phyloP scores from a whole-genome alignment of 1,284 basidiomycete species.

The Ustilago sp. region DNA sequence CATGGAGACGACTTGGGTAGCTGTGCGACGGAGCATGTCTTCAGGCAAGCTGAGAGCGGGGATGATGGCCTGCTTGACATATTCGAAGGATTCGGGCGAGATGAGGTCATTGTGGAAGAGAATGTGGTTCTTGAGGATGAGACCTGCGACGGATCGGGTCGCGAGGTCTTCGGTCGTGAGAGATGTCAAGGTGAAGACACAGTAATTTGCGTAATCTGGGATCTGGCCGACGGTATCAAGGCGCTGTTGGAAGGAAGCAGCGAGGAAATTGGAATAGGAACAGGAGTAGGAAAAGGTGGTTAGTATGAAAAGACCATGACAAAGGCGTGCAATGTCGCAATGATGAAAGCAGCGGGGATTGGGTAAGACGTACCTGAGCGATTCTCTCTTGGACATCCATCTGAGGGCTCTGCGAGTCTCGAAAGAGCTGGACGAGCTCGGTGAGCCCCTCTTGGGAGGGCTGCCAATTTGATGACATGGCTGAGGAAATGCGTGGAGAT shows the following conservation, averaged over 20 bases:
- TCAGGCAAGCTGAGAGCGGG: constrained; percentile 63
- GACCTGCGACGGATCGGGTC: constrained; percentile 93
- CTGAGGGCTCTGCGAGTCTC: constrained; percentile 63
- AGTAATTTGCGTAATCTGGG: constrained; percentile 86
- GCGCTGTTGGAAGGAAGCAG: constrained; percentile 37
- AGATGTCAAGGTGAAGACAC: constrained; percentile 87
- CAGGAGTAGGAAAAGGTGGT: not conserved
- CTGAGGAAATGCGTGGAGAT: constrained; percentile 3
- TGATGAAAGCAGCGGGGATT: too few species aligned
- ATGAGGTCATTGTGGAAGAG: constrained; percentile 63
- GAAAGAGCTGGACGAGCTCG: constrained; percentile 64
- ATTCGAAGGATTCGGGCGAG: constrained; percentile 61
- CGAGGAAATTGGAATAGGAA: too few species aligned
- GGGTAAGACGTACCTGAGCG: constrained; percentile 44
- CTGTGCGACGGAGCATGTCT: constrained; percentile 66
- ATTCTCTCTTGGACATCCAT: constrained; percentile 62
- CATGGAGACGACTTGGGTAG: constrained; percentile 68
- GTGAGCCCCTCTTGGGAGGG: constrained; percentile 61
- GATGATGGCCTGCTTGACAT: constrained; percentile 66
- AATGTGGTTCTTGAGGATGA: constrained; percentile 93
- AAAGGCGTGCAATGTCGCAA: too few species aligned
- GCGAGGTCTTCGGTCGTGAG: constrained; percentile 86
- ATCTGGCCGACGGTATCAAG: constrained; percentile 62
- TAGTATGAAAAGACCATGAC: not conserved
- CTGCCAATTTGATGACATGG: constrained; percentile 56